Conservation (phyloP, 805 yeast species). For the Torulaspora delbrueckii region DNA sequence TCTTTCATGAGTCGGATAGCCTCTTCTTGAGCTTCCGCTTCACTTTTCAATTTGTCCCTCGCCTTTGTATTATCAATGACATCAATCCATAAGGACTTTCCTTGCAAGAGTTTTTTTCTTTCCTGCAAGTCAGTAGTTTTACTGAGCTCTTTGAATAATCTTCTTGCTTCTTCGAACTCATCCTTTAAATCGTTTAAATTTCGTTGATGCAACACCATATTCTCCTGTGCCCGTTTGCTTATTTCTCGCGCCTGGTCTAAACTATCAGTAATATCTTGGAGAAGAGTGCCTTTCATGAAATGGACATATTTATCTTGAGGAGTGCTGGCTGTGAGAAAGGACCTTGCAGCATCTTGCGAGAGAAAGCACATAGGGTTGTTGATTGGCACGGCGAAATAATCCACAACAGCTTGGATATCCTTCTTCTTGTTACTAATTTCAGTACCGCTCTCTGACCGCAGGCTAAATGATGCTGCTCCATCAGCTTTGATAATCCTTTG, state of each 20-base stretch:
- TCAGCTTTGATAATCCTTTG: conserved; percentile 60
- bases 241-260: conserved; percentile 41
- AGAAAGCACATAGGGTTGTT: conserved; percentile 89
- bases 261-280: conserved; percentile 59
- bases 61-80: conserved; percentile 25
- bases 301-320: conserved; percentile 66
- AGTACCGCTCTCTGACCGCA: conserved; percentile 50
- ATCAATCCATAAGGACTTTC: conserved; percentile 48
- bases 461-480: conserved; percentile 48
- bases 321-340: conserved; percentile 74
- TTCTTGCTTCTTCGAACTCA: conserved; percentile 42
- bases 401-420: conserved; percentile 63
- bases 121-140: conserved; percentile 41
- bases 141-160: conserved; percentile 37
- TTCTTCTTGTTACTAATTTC: conserved; percentile 56
- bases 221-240: conserved; percentile 36
- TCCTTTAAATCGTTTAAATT: conserved; percentile 38
- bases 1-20: conserved; percentile 18
- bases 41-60: conserved; percentile 15
- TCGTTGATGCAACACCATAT: conserved; percentile 38
- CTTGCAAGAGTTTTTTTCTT: conserved; percentile 40
- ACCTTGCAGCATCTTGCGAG: conserved; percentile 91
- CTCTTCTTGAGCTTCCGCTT: conserved; percentile 14
- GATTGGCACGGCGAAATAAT: conserved; percentile 68
- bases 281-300: conserved; percentile 76